Conservation (phyloP, 1,284 basidiomycete species). For the Trametes polyzona region DNA sequence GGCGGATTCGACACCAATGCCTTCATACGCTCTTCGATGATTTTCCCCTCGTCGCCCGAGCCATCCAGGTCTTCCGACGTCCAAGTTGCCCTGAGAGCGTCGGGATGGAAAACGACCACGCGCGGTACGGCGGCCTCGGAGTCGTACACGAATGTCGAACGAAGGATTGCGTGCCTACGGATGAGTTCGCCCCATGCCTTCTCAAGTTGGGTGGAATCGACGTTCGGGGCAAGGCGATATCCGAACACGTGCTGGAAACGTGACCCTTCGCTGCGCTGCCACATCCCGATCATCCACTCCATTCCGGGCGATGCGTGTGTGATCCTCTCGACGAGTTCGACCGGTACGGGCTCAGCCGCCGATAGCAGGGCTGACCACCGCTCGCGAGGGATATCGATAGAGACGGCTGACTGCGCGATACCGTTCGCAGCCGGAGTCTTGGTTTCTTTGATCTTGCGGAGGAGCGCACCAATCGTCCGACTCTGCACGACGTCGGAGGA, state of each 20-base stretch:
- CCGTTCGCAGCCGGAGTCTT: background rate
- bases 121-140: conserved; percentile 33
- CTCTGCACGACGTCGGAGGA: conserved; percentile 48
- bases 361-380: conserved; percentile 18
- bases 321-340: conserved; percentile 22
- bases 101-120: conserved; percentile 42
- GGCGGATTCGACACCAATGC: conserved; percentile 41
- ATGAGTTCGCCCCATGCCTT: conserved; percentile 44
- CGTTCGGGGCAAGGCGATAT: conserved; percentile 38
- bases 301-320: conserved; percentile 39
- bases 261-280: conserved; percentile 46
- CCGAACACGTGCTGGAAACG: conserved; percentile 52
- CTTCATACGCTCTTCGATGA: conserved; percentile 39
- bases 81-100: conserved; percentile 25
- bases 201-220: conserved; percentile 38
- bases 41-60: conserved; percentile 13
- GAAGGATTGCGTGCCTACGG: conserved; percentile 44
- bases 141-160: conserved; percentile 46
- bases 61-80: conserved; percentile 29
- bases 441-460: conserved; percentile 21
- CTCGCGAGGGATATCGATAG: conserved; percentile 19
- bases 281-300: conserved; percentile 48
- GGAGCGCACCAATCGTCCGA: conserved; percentile 42
- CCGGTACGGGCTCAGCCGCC: conserved; percentile 21
- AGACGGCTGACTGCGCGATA: background rate